Base-by-base conservation (phyloP, 148 eudicot genomes). In the Rhododendron ferrugineum region DNA sequence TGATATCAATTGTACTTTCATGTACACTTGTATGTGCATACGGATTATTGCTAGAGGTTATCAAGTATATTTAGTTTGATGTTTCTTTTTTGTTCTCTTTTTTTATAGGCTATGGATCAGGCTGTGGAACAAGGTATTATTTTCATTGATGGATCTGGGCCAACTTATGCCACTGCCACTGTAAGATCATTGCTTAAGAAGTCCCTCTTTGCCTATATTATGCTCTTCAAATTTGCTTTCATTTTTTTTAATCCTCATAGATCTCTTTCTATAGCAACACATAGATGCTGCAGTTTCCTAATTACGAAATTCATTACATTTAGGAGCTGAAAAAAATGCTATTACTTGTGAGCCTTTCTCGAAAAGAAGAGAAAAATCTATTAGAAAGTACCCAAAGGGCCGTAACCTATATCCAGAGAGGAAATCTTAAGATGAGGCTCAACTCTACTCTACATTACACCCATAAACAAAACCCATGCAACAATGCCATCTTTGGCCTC, bases 121-220 rank as follows among this genome's bases (percentile, higher is more conserved):
- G 97, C 96, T 60, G 82, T 91, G 83, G 93, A 96, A 79, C 88
- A 92, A 85, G 98, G 98, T 72, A 81, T 96, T 52, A 91, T 96
- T 85, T 85, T 89, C 89, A 93, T 96, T 84, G 99, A 96, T 15
- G 97, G 97, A 74, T 93, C 98, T 88, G 99, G 97, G 84, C 98
- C 98, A 62, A 96, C 99, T 81, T 96, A 96, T 88, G 99, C 99
- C 75, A 96, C 99, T 88, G 85, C 95, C 84, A 94, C 98, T 64
- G 99, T 96, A 91, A 95, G 97, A 90, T 44, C 86, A 87, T 52
- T 58, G 26, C 58, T 85, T 83, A 64, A 42, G 79, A 74, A 8
- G 73, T 85, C 83, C 68, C 58, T 81, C 86, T 79, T 85, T 74
- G 72, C 64, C 82, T 56, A 22, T 20, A 42, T 34, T 37, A 22